phyloP scores from a whole-genome alignment of 805 yeast species.

The Sugiyamaella floridensis region DNA sequence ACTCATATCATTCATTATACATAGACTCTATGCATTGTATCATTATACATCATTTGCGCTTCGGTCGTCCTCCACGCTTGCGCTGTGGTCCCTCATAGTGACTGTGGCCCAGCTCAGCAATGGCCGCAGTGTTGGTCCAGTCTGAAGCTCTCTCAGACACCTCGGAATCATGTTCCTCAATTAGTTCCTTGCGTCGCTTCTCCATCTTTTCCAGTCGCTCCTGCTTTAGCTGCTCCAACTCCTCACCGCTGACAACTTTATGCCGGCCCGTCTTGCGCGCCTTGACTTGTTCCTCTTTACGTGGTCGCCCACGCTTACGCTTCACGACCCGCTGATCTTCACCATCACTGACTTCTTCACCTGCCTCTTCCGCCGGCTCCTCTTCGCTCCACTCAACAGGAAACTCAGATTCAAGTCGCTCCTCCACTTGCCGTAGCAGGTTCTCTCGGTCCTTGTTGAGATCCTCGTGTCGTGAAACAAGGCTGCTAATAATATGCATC shows the following conservation, averaged over 20 bases:
- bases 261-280: neutral
- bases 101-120: conserved; percentile 19
- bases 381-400: conserved; percentile 4
- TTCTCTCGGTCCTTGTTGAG: conserved; percentile 17
- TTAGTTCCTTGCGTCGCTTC: conserved; percentile 12
- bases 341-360: conserved; percentile 6
- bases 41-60: neutral
- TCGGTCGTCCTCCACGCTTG: neutral
- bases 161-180: conserved; percentile 10
- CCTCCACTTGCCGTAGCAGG: conserved; percentile 18
- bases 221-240: conserved; percentile 41
- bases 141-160: conserved; percentile 18
- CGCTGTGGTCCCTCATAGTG: conserved; percentile 24
- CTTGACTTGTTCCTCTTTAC: conserved; percentile 7
- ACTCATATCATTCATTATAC: neutral
- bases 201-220: neutral
- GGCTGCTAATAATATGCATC: conserved; percentile 48
- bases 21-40: conserved; percentile 2
- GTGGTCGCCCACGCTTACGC: conserved; percentile 22
- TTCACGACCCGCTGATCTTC: conserved; percentile 34
- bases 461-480: conserved; percentile 45
- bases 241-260: conserved; percentile 1
- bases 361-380: conserved; percentile 4
- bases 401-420: conserved; percentile 15
- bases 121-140: conserved; percentile 23